Conservation (phyloP, 2,329 filamentous ascomycete species). For the Talaromyces sp. region DNA sequence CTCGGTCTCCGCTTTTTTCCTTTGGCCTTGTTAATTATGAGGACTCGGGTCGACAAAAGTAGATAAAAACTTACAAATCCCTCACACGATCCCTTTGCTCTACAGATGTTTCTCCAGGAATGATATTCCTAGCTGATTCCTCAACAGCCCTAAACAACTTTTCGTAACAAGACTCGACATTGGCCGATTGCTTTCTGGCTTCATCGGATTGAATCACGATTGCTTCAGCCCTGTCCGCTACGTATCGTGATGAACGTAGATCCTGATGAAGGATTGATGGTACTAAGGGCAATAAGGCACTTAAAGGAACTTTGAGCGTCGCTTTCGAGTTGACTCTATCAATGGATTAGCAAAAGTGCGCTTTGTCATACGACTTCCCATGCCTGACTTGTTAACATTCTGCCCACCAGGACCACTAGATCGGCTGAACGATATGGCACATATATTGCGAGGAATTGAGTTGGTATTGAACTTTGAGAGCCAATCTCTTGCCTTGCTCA, state of each 20-base stretch:
- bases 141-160: constrained; percentile 55
- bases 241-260: constrained; percentile 54
- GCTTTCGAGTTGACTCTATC: constrained; percentile 63
- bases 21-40: constrained; percentile 23
- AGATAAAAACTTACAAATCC: background rate
- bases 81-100: constrained; percentile 55
- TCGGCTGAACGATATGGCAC: constrained; percentile 59
- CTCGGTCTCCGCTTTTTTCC: constrained; percentile 59
- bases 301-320: constrained; percentile 56
- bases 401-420: constrained; percentile 64
- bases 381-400: constrained; percentile 64
- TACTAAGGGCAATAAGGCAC: constrained; percentile 51
- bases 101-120: constrained; percentile 59
- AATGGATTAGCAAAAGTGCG: constrained; percentile 2
- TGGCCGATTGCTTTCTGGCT: constrained; percentile 58
- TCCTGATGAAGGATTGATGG: constrained; percentile 52
- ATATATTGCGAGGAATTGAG: constrained; percentile 54
- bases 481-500: constrained; percentile 53
- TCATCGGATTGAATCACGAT: constrained; percentile 63
- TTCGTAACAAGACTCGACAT: constrained; percentile 57
- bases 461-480: constrained; percentile 51
- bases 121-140: constrained; percentile 47
- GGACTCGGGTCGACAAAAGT: background rate
- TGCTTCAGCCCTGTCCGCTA: constrained; percentile 50
- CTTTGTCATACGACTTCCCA: background rate